These are phyloP conservation scores for Fusarium caatingaense DNA, from an alignment of 2,329 filamentous ascomycete species.

Conservation along the genomic window DNA sequence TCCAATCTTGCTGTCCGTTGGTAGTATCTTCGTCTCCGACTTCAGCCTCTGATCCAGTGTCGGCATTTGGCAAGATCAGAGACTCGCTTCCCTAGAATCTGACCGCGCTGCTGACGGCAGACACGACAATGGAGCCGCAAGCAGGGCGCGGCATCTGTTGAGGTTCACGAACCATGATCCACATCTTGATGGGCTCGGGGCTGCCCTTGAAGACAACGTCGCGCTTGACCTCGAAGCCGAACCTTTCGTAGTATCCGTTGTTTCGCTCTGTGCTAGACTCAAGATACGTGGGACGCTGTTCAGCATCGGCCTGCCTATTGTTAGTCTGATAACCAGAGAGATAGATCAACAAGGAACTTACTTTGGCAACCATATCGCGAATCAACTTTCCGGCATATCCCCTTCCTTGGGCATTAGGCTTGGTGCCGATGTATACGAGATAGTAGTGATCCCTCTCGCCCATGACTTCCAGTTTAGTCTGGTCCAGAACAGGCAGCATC, in stretches of 20 bases:
- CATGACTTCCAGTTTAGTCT: slow-evolving; percentile 76
- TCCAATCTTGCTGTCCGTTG: slow-evolving; percentile 9
- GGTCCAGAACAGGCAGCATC: slow-evolving; percentile 78
- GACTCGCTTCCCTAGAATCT: slow-evolving; percentile 43
- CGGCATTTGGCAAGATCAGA: slow-evolving; percentile 28
- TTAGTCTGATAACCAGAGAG: background rate
- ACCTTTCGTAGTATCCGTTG: slow-evolving; percentile 77
- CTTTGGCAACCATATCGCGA: slow-evolving; percentile 73
- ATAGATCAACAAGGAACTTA: slow-evolving; percentile 50
- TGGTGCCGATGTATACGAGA: slow-evolving; percentile 85
- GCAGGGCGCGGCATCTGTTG: slow-evolving; percentile 47
- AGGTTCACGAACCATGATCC: slow-evolving; percentile 86
- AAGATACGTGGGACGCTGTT: slow-evolving; percentile 77
- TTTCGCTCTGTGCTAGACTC: slow-evolving; percentile 80
- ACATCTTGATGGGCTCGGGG: slow-evolving; percentile 70
- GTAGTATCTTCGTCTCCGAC: slow-evolving; percentile 8
- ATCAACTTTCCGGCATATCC: slow-evolving; percentile 80
- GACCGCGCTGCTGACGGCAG: slow-evolving; percentile 37
- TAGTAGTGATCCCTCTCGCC: slow-evolving; percentile 79
- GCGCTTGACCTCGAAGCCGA: slow-evolving; percentile 75
- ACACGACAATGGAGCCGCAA: slow-evolving; percentile 43
- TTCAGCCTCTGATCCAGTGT: slow-evolving; percentile 35
- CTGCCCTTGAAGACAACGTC: slow-evolving; percentile 72
- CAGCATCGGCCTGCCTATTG: slow-evolving; percentile 71
- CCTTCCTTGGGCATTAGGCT: slow-evolving; percentile 74